Conservation (phyloP, 495 filamentous ascomycete genomes). For the Bryoglossum gracile region DNA sequence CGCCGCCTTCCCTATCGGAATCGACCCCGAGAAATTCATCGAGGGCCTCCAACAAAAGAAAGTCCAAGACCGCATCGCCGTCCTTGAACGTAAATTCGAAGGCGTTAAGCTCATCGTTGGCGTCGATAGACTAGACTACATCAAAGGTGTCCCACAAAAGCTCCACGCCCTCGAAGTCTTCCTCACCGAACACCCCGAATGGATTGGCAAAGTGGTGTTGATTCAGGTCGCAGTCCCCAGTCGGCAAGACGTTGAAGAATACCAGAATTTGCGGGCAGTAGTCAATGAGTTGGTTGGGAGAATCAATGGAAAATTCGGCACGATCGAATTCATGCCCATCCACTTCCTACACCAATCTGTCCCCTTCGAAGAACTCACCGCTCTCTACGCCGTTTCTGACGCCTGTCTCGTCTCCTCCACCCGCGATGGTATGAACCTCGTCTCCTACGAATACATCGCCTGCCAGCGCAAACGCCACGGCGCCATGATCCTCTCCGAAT, state of each 20-base stretch:
- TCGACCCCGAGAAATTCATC: slow-evolving; percentile 92
- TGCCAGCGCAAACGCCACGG: slow-evolving; percentile 78
- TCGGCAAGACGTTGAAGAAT: slow-evolving; percentile 90
- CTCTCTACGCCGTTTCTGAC: slow-evolving; percentile 83
- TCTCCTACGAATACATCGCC: slow-evolving; percentile 93
- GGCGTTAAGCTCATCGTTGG: slow-evolving; percentile 87
- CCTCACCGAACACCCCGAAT: slow-evolving; percentile 83
- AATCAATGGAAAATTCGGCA: slow-evolving; percentile 91
- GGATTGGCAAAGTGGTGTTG: slow-evolving; percentile 83
- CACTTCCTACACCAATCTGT: slow-evolving; percentile 92
- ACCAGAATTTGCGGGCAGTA: slow-evolving; percentile 85
- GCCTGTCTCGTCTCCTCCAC: slow-evolving; percentile 85
- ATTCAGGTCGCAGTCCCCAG: slow-evolving; percentile 92
- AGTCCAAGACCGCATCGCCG: slow-evolving; percentile 70
- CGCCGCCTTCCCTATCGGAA: slow-evolving; percentile 86
- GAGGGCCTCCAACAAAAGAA: slow-evolving; percentile 74
- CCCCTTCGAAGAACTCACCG: slow-evolving; percentile 81
- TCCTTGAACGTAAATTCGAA: slow-evolving; percentile 73
- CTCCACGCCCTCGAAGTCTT: slow-evolving; percentile 87
- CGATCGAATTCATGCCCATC: slow-evolving; percentile 87
- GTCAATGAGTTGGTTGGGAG: slow-evolving; percentile 84
- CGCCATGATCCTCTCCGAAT: slow-evolving; percentile 86
- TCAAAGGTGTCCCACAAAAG: slow-evolving; percentile 95
- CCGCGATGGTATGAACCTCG: slow-evolving; percentile 96
- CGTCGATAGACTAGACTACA: slow-evolving; percentile 89